A percentile compares a stretch with the other conserved stretches of the same genome.
phyloP scores from a whole-genome alignment of 1,139 yeast species.

The Candida pseudocylindracea region DNA sequence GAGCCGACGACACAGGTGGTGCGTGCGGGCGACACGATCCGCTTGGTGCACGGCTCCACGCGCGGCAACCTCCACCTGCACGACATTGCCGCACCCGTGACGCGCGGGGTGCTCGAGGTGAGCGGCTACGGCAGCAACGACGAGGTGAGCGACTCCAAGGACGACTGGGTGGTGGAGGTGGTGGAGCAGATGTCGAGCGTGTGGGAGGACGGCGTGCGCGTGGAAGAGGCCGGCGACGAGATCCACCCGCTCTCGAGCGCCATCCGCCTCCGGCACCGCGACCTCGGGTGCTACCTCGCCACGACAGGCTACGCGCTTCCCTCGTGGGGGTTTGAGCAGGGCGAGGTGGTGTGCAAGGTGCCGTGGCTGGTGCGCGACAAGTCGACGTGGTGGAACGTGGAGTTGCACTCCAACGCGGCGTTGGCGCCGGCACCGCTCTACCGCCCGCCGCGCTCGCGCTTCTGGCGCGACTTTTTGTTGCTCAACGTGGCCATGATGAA shows the following conservation, averaged over 20 bases:
- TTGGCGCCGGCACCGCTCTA: conserved; percentile 59
- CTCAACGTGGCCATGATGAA: conserved; percentile 98
- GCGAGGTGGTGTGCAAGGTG: conserved; percentile 77
- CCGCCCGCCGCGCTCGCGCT: conserved; percentile 61
- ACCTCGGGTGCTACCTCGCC: conserved; percentile 65
- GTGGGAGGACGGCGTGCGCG: no score
- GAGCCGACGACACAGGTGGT: conserved; percentile 6
- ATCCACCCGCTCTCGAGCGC: conserved; percentile 80
- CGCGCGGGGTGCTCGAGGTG: conserved; percentile 56
- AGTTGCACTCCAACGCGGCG: conserved; percentile 53
- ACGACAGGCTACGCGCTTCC: conserved; percentile 70
- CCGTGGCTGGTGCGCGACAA: conserved; percentile 67
- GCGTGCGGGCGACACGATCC: conserved; percentile 46
- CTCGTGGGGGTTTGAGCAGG: conserved; percentile 97
- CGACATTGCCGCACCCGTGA: conserved; percentile 58
- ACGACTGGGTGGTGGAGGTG: conserved; percentile 84
- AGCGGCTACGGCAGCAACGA: conserved; percentile 71
- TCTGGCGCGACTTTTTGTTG: conserved; percentile 77
- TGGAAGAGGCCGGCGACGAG: conserved; percentile 31
- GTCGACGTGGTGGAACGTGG: conserved; percentile 97
- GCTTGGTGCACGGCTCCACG: conserved; percentile 62
- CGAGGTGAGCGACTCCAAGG: conserved; percentile 75
- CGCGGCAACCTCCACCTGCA: conserved; percentile 89
- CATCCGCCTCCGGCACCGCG: conserved; percentile 50
- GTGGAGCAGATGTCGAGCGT: conserved; percentile 43